Evolutionary conservation across 2,329 filamentous ascomycete species (phyloP), one percentile per base, ranked within the genome.

Genomic region (Macrophomina pseudophaseolina): DNA sequence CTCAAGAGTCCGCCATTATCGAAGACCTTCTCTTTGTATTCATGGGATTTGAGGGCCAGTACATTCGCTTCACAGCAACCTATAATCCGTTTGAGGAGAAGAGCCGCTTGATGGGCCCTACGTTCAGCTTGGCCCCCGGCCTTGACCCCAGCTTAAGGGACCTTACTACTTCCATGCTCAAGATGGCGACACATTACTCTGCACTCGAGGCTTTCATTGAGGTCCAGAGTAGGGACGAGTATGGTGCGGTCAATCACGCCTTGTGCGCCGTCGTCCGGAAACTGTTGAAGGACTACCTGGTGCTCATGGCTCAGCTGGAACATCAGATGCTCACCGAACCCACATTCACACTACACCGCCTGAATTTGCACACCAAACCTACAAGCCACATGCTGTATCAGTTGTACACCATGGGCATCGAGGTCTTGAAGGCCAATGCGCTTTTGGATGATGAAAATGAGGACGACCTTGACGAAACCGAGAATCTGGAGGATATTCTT

Each of bases 11-110:
- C 30, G 91, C 88, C 8, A 90, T 99, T 54, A 84, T 98, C 51
- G 94, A 97, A 72, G 95, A 99, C 73, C 80, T 99, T 16, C 80
- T 98, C 42, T 97, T 94, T 75, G 93, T 97, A 5, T 96, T 98
- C 73, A 97, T 99, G 94, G 95, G 95, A 30, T 97, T 93, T 70
- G 95, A 99, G 79, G 95, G 95, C n/a, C 93, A 97, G 77, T 98
- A 98, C 76, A 91, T 99, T 69, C 91, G 92, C 65, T 98, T 93
- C 75, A 87, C 86, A 67, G 91, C 92, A 71, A 86, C 87, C 8
- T 98, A 97, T 76, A 90, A 97, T 71, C 93, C 94, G 0, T 82
- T 86, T 3, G 88, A 92, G 62, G 95, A 99, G 80, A 92, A 94
- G 73, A 93, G 96, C 74, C 89, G 94, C 14, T 83, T 99, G 59